These are phyloP conservation scores for Saposhnikovia divaricata DNA, from an alignment of 129 eudicot species.

Conservation along the genomic window DNA sequence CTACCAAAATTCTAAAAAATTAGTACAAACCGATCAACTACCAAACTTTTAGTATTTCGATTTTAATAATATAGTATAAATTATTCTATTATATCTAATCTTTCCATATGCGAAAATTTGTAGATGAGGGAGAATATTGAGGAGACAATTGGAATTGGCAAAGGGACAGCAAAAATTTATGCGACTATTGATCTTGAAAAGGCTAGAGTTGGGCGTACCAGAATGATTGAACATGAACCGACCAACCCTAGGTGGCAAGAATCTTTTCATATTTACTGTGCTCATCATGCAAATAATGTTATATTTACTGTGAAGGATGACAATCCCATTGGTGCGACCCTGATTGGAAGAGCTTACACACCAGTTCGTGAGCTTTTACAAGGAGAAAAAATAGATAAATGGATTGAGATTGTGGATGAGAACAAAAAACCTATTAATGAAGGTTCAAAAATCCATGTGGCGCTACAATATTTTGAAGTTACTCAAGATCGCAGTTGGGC, in stretches of 20 bases:
- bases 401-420: constrained; percentile 59
- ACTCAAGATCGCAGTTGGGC: constrained; percentile 56
- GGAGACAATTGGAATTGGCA: constrained; percentile 67
- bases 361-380: constrained; percentile 49
- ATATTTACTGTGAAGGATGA: constrained; percentile 56
- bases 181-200: constrained; percentile 71
- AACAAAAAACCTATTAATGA: constrained; percentile 46
- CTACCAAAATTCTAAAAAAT: too few relatives aligned
- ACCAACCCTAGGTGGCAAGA: constrained; percentile 63
- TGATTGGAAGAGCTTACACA: constrained; percentile 61
- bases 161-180: constrained; percentile 70
- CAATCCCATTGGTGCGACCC: constrained; percentile 62
- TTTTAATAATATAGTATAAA: too few relatives aligned
- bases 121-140: constrained; percentile 49
- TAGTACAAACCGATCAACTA: too few relatives aligned
- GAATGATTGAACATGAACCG: constrained; percentile 46
- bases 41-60: too few relatives aligned
- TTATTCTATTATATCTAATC: too few relatives aligned
- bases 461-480: constrained; percentile 56
- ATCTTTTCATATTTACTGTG: constrained; percentile 72
- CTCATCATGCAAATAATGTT: constrained; percentile 48
- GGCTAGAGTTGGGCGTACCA: constrained; percentile 69
- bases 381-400: constrained; percentile 56
- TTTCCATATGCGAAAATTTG: background rate
- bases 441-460: constrained; percentile 66